Base-by-base conservation (phyloP, 1,139 yeast species). In the Candida labiduridarum region DNA sequence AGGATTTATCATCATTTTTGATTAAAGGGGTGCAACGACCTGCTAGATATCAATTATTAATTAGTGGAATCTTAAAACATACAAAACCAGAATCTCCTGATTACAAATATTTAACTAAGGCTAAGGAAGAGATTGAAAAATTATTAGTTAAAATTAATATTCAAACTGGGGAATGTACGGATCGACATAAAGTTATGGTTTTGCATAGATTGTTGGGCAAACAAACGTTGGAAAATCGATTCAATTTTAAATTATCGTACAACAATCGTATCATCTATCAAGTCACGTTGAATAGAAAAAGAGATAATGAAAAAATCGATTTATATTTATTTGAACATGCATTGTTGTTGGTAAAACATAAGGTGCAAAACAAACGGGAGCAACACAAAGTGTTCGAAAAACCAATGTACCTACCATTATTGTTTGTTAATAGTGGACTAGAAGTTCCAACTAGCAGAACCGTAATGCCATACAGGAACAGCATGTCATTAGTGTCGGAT, bases 11-110 rank as follows among this genome's bases (percentile, higher is more conserved):
- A 41, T 95, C 98, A 0, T 95, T 91, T 63, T 77, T 94, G 59
- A 90, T 97, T 10, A 96, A 94, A 63, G 98, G 98, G 49, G 94
- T 96, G 2, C 94, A 97, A 29, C 82, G 99, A 66, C 91, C 97
- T 27, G 98, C 98, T 10, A 79, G 98, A 59, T 94, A 95, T 67
- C 97, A 96, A 56, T 74, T 94, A 51, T 77, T 94, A 52, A 77
- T 94, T 30, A 87, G 84, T 50, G 96, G 96, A 39, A 89, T 95
- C 33, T 74, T 89, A 56, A 94, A 94, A 65, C 82, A 85, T 56
- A 90, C 98, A 0, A 82, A 79, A 48, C 87, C 87, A 12, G 88
- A 82, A 38, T 82, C 85, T 27, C 84, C 90, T 12, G 99, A 94
- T 63, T 79, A 82, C 59, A 84, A 83, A 52, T 83, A 85, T 58